Percentiles rank a stretch among this genome's conserved stretches.
These are phyloP conservation scores for Nemania serpens DNA, from an alignment of 2,329 filamentous ascomycete species.

Conservation along the genomic window DNA sequence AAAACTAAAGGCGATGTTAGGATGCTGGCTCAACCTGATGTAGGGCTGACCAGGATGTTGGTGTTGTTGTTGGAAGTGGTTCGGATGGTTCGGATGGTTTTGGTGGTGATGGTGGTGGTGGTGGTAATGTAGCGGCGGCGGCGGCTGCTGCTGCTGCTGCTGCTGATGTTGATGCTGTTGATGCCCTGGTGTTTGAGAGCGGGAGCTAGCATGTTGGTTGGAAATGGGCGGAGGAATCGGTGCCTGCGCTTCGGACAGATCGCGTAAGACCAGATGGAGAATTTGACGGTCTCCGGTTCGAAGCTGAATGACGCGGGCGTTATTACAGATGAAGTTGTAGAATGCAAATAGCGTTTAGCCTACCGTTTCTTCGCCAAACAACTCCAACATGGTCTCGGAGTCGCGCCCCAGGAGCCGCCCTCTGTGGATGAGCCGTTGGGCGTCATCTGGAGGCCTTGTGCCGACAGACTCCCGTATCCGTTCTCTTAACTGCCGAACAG, in stretches of 20 bases:
- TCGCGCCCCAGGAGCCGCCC: slow-evolving; percentile 61
- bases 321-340: slow-evolving; percentile 15
- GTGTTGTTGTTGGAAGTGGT: too few species aligned
- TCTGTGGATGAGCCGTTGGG: slow-evolving; percentile 64
- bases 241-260: slow-evolving; percentile 35
- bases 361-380: slow-evolving; percentile 62
- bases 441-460: slow-evolving; percentile 56
- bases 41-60: slow-evolving; percentile 25
- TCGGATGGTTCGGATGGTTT: slow-evolving; percentile 14
- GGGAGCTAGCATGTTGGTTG: slow-evolving; percentile 25
- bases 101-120: slow-evolving; percentile 2
- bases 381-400: slow-evolving; percentile 58
- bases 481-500: slow-evolving; percentile 61
- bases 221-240: slow-evolving; percentile 23
- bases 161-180: slow-evolving; percentile 14
- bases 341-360: slow-evolving; percentile 30
- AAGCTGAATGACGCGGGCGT: slow-evolving; percentile 30
- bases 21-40: slow-evolving; percentile 27
- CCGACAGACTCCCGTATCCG: slow-evolving; percentile 59
- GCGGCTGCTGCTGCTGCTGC: slow-evolving; percentile 9
- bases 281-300: slow-evolving; percentile 37
- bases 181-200: slow-evolving; percentile 23
- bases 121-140: slow-evolving; percentile 22
- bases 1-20: slow-evolving; percentile 31
- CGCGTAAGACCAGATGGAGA: slow-evolving; percentile 43